Evolutionary conservation across 768 basidiomycete genomes (phyloP).

Genomic region (Hemileccinum rubropunctum): DNA sequence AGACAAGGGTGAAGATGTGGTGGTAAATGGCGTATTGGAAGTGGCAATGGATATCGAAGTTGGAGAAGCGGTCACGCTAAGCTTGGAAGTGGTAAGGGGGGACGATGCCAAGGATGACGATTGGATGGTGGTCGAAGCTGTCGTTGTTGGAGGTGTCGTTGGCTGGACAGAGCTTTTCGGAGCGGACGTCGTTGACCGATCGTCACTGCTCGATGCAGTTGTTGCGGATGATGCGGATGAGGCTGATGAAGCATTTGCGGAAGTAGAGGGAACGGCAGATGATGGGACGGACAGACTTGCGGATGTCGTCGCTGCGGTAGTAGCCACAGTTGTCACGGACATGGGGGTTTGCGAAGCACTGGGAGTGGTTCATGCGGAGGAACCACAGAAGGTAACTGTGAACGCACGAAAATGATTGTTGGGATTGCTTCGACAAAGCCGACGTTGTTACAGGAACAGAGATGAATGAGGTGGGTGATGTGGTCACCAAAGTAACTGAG

Average conservation of each 20-base stretch:
- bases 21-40: conserved; percentile 12
- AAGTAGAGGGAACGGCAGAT: conserved; percentile 6
- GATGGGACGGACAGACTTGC: conserved; percentile 10
- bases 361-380: conserved; percentile 16
- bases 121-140: conserved; percentile 3
- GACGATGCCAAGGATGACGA: conserved; percentile 11
- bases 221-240: conserved; percentile 13
- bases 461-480: too few species aligned
- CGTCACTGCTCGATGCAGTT: conserved; percentile 15
- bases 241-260: conserved; percentile 4
- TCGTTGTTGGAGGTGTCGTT: conserved; percentile 18
- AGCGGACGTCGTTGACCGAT: conserved; percentile 20
- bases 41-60: conserved; percentile 1
- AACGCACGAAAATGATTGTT: conserved; percentile 24
- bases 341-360: conserved; percentile 12
- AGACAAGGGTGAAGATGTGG: conserved; percentile 5
- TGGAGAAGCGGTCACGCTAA: background rate
- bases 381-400: conserved; percentile 1
- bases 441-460: background rate
- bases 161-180: conserved; percentile 18
- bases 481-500: too few species aligned
- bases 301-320: conserved; percentile 10
- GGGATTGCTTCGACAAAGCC: conserved; percentile 10
- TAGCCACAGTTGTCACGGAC: conserved; percentile 6
- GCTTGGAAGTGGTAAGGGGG: conserved; percentile 4